Conservation (phyloP, 148 eudicot genomes). For the Spergularia bocconei region DNA sequence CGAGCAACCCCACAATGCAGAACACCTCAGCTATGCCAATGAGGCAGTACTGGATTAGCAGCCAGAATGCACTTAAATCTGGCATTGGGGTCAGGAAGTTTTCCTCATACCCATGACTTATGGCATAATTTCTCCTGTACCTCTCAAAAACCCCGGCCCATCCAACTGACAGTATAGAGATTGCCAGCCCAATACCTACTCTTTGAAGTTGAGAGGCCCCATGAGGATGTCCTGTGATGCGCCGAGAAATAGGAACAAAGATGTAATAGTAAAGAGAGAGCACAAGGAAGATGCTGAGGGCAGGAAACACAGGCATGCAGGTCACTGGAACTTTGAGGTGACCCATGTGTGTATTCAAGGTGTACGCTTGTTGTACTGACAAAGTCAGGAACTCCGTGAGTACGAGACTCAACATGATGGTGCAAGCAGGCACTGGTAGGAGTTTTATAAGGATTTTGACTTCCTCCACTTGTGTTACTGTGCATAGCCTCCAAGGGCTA, state of each 20-base stretch:
- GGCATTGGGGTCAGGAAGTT: constrained; percentile 73
- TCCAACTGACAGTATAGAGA: constrained; percentile 73
- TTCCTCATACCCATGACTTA: constrained; percentile 48
- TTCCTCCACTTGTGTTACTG: constrained; percentile 93
- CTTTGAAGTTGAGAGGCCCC: constrained; percentile 95
- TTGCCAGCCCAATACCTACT: constrained; percentile 80
- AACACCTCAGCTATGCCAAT: constrained; percentile 94
- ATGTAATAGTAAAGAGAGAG: constrained; percentile 76
- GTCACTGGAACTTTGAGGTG: constrained; percentile 81
- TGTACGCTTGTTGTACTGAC: constrained; percentile 88
- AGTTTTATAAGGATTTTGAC: constrained; percentile 69
- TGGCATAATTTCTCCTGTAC: constrained; percentile 74
- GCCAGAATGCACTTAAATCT: constrained; percentile 75
- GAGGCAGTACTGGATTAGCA: constrained; percentile 78
- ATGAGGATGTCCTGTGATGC: constrained; percentile 80
- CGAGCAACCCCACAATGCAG: constrained; percentile 81
- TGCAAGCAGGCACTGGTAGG: constrained; percentile 69
- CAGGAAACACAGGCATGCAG: constrained; percentile 92
- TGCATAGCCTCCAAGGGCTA: constrained; percentile 77
- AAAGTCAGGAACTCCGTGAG: constrained; percentile 75
- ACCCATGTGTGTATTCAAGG: constrained; percentile 74
- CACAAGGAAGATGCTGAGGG: constrained; percentile 76
- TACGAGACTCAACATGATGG: constrained; percentile 63
- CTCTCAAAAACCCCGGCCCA: constrained; percentile 81
- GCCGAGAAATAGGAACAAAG: constrained; percentile 68